Evolutionary conservation across 2,329 filamentous ascomycete genomes (phyloP), one percentile per base, ranked within the genome.

Genomic region (Fusarium guadeloupense): DNA sequence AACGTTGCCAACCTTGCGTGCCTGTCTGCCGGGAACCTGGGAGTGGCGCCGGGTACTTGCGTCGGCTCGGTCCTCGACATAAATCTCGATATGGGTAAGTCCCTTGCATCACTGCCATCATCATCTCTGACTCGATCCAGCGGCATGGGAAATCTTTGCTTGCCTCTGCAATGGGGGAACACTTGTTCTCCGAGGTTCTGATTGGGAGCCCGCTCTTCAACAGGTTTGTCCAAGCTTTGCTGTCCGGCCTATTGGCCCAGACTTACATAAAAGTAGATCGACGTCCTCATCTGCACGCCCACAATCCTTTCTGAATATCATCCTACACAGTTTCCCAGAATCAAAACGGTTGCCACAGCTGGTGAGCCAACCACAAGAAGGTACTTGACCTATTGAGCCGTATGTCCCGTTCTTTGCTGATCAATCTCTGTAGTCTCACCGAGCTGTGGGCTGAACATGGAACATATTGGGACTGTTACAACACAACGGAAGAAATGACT

Each of bases 1-100:
- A 84, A 84, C 61, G 81, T 86, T 16, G 78, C 80, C 14, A 86
- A 86, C 68, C 73, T 84, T 10, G 72, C 86, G 6, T 79, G 81
- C 50, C 69, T 80, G 21, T 76, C 77, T 19, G 84, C 84, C 0
- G 83, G 81, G 6, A 80, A 78, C 52, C 68, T 87, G 14, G 80
- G 78, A 4, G 81, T 87, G 44, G 71, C 64, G 10, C 70, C 76
- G 3, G 84, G 84, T 12, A 81, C 76, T 10, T 78, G 78, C 12
- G 84, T 87, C 8, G 83, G 80, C 4, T 83, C 85, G 50, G 75
- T 86, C 7, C 74, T 87, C 34, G 86, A 83, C 57, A 80, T 87
- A 38, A 82, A 81, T 37, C 87, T 87, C 59, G 85, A 87, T 60
- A 86, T 87, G 83, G 82, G 84, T 85, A 75, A 66, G 81, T 73